Base-by-base conservation (phyloP, 345 rosid species). In the Sisymbrium irio region DNA sequence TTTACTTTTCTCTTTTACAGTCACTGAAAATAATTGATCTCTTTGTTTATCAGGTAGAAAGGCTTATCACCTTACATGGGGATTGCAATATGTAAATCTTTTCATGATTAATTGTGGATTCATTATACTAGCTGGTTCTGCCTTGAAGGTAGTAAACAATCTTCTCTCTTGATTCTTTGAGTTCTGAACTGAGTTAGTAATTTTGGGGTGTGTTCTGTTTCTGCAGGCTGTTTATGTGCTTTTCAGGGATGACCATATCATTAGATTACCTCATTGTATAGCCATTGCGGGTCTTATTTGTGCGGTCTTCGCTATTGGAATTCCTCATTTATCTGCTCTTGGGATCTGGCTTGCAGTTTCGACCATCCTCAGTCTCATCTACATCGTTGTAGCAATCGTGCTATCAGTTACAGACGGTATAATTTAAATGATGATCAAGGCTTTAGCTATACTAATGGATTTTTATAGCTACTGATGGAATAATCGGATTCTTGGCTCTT, bases 311-410 rank as follows among this genome's bases (percentile, higher is more conserved):
- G 99, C 97, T 14, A 83, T 95, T 13, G 83, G 88, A 42, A 86
- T 84, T 67, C 98, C 99, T 62, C 90, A 90, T 83, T 79, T 92
- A 63, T 95, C 98, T 0, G 89, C 97, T 61, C 83, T 95, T 30
- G 81, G 98, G 65, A 10, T 85, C 49, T 95, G 97, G 98, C 80
- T 95, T n/a, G 98, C 85, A 36, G 79, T 92, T 72, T 95, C 99
- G 2, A 84, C 99, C 11, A 30, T 92, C 62, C 83, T 92, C 55
- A 84, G 86, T 30, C 77, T 86, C 58, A 78, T 92, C 27, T 92
- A 88, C 35, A 84, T 90, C 33, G 40, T 83, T 41, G 77, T 85
- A 18, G 93, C 91, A 19, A 71, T 88, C 32, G 81, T 78, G 62
- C 79, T 92, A 62, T 84, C 96, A 5, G 49, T 85, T 63, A 80